Conservation (phyloP, 345 rosid genomes). For the Eucalyptus virginea region DNA sequence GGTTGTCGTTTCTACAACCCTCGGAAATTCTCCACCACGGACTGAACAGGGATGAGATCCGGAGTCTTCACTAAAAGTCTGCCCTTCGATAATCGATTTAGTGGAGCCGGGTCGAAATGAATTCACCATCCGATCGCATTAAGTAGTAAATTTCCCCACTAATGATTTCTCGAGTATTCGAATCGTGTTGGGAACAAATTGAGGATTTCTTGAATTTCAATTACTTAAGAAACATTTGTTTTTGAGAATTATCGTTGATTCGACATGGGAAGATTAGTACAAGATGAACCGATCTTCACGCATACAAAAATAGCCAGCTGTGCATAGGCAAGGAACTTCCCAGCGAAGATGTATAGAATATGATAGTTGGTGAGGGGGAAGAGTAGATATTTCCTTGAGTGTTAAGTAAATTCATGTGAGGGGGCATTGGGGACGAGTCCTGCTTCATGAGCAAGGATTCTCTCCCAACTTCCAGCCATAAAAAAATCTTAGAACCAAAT, state of each 20-base stretch:
- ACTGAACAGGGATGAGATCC: neutral
- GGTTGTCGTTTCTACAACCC: neutral
- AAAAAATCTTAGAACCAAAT: neutral
- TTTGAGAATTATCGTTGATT: neutral
- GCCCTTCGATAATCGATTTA: neutral
- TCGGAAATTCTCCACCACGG: neutral
- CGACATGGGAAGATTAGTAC: neutral
- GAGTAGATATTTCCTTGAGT: neutral
- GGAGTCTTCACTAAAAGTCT: neutral
- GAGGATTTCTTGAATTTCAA: neutral
- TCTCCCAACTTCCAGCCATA: neutral
- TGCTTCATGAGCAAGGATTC: neutral
- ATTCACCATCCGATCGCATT: neutral
- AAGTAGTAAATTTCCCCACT: accelerated
- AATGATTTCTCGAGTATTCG: neutral
- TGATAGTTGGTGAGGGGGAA: neutral
- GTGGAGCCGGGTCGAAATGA: neutral
- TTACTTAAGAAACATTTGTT: neutral
- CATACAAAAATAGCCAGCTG: neutral
- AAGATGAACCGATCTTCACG: neutral
- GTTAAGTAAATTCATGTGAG: neutral
- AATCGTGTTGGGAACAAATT: neutral
- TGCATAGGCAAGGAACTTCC: neutral
- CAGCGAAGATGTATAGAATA: neutral
- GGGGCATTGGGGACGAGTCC: neutral